These are phyloP conservation scores for Didymella pinodella DNA, from an alignment of 2,329 filamentous ascomycete genomes.

Conservation along the genomic window DNA sequence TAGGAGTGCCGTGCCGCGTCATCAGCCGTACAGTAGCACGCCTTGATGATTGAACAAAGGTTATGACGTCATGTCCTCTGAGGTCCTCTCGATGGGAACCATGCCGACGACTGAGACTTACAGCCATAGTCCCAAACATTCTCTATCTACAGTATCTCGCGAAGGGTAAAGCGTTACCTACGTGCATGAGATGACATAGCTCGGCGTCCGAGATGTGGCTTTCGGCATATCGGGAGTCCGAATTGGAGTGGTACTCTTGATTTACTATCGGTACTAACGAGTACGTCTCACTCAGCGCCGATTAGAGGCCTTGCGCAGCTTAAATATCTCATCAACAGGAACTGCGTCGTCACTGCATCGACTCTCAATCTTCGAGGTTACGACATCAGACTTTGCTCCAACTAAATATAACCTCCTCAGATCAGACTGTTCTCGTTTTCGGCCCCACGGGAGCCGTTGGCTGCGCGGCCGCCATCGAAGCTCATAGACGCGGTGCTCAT, in stretches of 20 bases:
- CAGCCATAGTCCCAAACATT: not conserved
- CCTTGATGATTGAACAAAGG: not conserved
- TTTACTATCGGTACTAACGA: not conserved
- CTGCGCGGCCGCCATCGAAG: conserved; percentile 2
- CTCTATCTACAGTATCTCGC: not conserved
- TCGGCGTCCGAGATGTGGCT: not conserved
- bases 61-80: not conserved
- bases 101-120: not conserved
- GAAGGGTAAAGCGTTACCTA: no score
- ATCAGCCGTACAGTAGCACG: no score
- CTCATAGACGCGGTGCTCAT: conserved; percentile 3
- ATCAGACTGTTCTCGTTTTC: conserved; percentile 2
- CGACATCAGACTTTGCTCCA: not conserved
- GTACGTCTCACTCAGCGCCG: not conserved
- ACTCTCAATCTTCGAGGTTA: not conserved
- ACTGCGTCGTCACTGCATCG: not conserved
- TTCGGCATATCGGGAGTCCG: not conserved
- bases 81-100: not conserved
- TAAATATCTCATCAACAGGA: not conserved
- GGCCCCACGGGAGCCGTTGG: conserved; percentile 7
- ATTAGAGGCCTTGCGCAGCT: not conserved
- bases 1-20: no score
- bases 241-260: not conserved
- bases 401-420: not conserved
- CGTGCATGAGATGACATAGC: not conserved